Evolutionary conservation across 768 basidiomycete species (phyloP).

Genomic region (Tulasnella sp.): DNA sequence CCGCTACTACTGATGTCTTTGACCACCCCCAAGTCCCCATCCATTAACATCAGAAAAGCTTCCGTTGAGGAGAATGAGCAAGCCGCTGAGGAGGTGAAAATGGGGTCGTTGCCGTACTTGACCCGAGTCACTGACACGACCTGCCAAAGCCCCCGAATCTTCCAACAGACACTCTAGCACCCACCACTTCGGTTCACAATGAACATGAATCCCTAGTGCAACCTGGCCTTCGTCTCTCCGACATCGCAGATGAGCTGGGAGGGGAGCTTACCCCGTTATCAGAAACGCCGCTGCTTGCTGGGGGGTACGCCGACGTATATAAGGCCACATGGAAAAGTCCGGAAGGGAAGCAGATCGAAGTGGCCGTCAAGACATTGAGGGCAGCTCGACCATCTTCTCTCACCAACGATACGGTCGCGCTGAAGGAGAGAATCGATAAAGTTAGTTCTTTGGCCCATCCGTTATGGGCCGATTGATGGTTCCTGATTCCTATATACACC

Average conservation of each 20-base stretch:
- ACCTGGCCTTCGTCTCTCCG: neutral
- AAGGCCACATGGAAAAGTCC: neutral
- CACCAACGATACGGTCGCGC: neutral
- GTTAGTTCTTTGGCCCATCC: neutral
- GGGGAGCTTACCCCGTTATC: neutral
- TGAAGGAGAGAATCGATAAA: neutral
- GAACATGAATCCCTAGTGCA: neutral
- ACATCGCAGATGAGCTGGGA: neutral
- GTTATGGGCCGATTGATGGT: neutral
- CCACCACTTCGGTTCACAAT: neutral
- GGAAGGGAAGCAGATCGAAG: neutral
- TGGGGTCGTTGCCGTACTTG: neutral
- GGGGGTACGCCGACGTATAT: neutral
- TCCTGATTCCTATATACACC: neutral
- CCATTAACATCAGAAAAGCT: neutral
- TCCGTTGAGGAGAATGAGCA: neutral
- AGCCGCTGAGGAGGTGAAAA: neutral
- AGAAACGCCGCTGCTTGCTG: neutral
- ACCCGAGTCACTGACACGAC: neutral
- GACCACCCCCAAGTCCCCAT: neutral
- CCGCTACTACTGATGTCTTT: neutral
- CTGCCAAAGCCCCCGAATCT: neutral
- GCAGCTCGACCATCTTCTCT: neutral
- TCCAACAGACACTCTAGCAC: neutral
- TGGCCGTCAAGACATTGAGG: neutral